Conservation (phyloP, 192 early-diverging fungal genomes). For the Coemansia sp. region DNA sequence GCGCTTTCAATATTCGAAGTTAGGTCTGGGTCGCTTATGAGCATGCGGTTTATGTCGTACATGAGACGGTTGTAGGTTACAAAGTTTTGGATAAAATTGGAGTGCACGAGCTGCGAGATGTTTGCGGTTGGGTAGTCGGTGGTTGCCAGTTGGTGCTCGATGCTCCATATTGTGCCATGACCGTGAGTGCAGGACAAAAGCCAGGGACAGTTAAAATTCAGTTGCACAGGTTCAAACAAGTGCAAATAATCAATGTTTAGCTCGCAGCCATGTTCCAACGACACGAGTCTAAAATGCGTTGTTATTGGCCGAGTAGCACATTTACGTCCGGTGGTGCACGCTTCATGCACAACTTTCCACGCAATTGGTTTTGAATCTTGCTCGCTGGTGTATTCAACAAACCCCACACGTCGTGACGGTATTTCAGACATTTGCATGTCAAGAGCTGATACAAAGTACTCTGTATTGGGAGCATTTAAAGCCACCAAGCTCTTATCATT, state of each 20-base stretch:
- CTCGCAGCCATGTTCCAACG: neutral
- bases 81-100: slow-evolving; percentile 73
- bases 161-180: neutral
- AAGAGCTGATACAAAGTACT: slow-evolving; percentile 63
- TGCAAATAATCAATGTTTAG: neutral
- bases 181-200: neutral
- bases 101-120: neutral
- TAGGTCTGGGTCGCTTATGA: slow-evolving; percentile 86
- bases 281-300: neutral
- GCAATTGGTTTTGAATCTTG: neutral
- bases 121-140: neutral
- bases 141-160: neutral
- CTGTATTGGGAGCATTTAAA: slow-evolving; percentile 68
- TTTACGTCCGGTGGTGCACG: neutral
- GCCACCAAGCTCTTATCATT: slow-evolving; percentile 68
- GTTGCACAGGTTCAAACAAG: neutral
- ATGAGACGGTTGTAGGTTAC: slow-evolving; percentile 89
- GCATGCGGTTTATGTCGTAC: slow-evolving; percentile 90
- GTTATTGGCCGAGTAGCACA: neutral
- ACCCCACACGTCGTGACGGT: neutral
- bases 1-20: slow-evolving; percentile 72
- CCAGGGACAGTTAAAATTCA: neutral
- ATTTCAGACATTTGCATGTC: neutral
- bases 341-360: neutral
- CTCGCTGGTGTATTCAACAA: neutral